Conservation (phyloP, 345 rosid species). For the Syzygium aqueum region DNA sequence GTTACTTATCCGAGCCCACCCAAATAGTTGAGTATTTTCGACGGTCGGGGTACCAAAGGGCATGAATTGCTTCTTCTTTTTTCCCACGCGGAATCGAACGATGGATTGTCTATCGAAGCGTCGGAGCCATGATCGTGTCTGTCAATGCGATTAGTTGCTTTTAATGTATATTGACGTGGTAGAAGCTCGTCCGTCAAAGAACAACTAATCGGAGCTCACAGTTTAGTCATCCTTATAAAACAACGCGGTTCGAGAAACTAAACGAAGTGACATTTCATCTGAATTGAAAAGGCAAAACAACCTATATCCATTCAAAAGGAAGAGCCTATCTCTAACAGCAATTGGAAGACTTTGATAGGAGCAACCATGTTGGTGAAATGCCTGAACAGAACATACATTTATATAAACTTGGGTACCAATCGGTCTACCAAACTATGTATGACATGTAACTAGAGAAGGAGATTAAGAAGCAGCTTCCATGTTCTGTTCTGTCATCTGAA, state of each 20-base stretch:
- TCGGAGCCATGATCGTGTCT: neutral
- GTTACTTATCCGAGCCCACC: neutral
- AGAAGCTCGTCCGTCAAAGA: rapidly evolving
- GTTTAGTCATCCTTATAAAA: neutral
- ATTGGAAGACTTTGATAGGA: neutral
- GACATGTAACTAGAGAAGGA: neutral
- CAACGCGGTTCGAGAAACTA: neutral
- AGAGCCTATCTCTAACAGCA: neutral
- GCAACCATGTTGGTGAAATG: neutral
- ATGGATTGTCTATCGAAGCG: neutral
- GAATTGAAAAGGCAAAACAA: neutral
- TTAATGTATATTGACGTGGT: too few relatives aligned
- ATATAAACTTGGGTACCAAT: neutral
- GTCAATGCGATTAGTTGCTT: neutral
- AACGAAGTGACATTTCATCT: neutral
- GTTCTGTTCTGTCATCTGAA: neutral
- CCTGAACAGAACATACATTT: neutral
- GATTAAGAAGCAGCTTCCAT: neutral
- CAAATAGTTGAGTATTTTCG: neutral
- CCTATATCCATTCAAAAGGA: neutral
- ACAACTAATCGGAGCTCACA: neutral
- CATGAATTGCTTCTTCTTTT: neutral
- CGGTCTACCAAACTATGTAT: neutral
- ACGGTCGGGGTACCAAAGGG: rapidly evolving
- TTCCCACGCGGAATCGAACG: neutral